Conservation (phyloP, 2,329 filamentous ascomycete genomes). For the Aspergillus tubingensis region DNA sequence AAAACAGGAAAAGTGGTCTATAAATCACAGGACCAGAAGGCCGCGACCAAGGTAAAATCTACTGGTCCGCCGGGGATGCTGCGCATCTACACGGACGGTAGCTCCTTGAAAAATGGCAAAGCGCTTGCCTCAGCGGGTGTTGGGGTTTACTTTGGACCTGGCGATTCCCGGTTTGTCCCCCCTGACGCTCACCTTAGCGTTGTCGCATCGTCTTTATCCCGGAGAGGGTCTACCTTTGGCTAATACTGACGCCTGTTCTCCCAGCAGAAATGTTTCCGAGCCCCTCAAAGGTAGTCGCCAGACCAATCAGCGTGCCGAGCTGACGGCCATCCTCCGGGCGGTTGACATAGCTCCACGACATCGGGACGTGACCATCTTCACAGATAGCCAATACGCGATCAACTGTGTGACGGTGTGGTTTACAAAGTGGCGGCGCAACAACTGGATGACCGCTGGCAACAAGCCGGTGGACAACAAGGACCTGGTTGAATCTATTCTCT, state of each 20-base stretch:
- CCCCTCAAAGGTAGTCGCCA: slow-evolving; percentile 71
- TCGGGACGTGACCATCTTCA: slow-evolving; percentile 73
- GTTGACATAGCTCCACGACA: slow-evolving; percentile 71
- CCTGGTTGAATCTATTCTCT: slow-evolving; percentile 71
- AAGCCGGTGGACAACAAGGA: slow-evolving; percentile 84
- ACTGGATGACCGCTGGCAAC: slow-evolving; percentile 72
- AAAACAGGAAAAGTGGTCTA: slow-evolving; percentile 56
- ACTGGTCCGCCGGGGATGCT: slow-evolving; percentile 53
- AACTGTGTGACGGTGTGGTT: slow-evolving; percentile 88
- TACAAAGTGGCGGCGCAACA: slow-evolving; percentile 70
- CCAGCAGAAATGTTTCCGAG: slow-evolving; percentile 70
- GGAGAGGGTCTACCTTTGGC: background rate
- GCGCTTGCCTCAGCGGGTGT: slow-evolving; percentile 60
- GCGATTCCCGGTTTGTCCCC: slow-evolving; percentile 54
- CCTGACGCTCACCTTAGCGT: background rate
- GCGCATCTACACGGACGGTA: slow-evolving; percentile 66
- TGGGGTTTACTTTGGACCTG: slow-evolving; percentile 65
- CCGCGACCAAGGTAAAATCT: slow-evolving; percentile 47
- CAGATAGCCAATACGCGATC: slow-evolving; percentile 90
- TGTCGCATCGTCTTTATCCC: background rate
- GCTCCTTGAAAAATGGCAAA: slow-evolving; percentile 60
- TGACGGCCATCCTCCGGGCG: slow-evolving; percentile 83
- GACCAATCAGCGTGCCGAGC: slow-evolving; percentile 95
- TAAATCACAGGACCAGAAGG: slow-evolving; percentile 55
- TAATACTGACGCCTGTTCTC: slow-evolving; percentile 25